These are phyloP conservation scores for Colletotrichum filicis DNA, from an alignment of 2,329 filamentous ascomycete genomes.

Conservation along the genomic window DNA sequence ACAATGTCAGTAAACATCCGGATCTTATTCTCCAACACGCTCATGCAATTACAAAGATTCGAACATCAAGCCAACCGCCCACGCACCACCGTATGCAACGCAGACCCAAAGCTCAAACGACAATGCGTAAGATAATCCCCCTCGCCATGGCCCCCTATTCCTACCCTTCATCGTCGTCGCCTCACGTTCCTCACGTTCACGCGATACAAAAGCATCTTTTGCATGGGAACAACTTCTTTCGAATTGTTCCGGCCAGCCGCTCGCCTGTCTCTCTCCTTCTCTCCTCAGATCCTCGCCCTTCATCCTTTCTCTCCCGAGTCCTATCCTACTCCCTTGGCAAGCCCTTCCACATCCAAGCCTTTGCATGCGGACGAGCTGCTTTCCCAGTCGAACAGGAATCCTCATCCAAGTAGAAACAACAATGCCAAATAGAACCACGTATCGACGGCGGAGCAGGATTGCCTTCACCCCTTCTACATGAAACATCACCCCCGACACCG, in stretches of 20 bases:
- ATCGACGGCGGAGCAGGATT: slow-evolving; percentile 8
- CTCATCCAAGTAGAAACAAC: slow-evolving; percentile 29
- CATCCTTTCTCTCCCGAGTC: neutral
- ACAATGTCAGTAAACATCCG: neutral
- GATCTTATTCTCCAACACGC: slow-evolving; percentile 11
- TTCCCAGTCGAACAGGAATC: slow-evolving; percentile 13
- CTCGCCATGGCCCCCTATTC: neutral
- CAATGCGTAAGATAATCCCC: neutral
- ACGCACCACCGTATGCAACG: slow-evolving; percentile 15
- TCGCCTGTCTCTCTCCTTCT: neutral
- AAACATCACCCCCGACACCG: slow-evolving; percentile 14
- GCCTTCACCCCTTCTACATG: slow-evolving; percentile 8
- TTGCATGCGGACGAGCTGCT: neutral
- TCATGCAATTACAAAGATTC: slow-evolving; percentile 23
- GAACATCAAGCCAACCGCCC: slow-evolving; percentile 9
- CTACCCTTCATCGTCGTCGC: neutral
- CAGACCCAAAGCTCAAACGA: neutral
- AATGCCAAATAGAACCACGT: slow-evolving; percentile 26
- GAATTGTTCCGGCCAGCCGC: slow-evolving; percentile 4
- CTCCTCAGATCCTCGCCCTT: neutral
- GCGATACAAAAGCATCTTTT: neutral
- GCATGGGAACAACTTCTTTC: slow-evolving; percentile 13
- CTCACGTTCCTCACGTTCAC: neutral
- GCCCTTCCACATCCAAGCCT: neutral
- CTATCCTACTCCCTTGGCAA: neutral